Conservation (phyloP, 1,284 basidiomycete species). For the Jaminaea rosea region DNA sequence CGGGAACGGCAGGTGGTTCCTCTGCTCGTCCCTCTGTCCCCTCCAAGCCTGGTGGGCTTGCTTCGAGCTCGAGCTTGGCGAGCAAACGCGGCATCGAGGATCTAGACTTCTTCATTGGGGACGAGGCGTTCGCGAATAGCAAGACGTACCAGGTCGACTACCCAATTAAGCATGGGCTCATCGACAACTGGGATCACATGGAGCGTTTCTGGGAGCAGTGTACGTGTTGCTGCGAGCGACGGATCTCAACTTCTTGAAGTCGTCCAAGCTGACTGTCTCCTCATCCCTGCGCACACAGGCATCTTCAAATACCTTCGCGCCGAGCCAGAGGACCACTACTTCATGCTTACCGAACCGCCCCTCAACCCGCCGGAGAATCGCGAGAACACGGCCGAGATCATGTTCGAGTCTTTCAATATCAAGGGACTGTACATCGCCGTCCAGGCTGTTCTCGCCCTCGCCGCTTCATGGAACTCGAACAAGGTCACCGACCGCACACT, state of each 20-base stretch:
- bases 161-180: slow-evolving; percentile 94
- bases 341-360: slow-evolving; percentile 93
- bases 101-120: slow-evolving; percentile 98
- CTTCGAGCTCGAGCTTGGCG: slow-evolving; percentile 55
- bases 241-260: no score
- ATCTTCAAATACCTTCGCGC: slow-evolving; percentile 99
- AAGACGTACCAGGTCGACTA: slow-evolving; percentile 88
- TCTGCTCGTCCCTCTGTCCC: slow-evolving; percentile 54
- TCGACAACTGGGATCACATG: slow-evolving; percentile 99
- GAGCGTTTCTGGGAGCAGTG: slow-evolving; percentile 99
- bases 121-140: slow-evolving; percentile 88
- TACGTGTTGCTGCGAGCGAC: no score
- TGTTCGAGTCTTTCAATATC: slow-evolving; percentile 99
- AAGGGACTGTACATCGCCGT: slow-evolving; percentile 96
- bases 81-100: slow-evolving; percentile 97
- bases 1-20: slow-evolving; percentile 15
- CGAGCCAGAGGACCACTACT: slow-evolving; percentile 98
- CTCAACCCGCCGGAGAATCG: slow-evolving; percentile 97
- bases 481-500: slow-evolving; percentile 84
- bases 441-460: slow-evolving; percentile 96
- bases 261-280: no score
- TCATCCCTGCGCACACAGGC: no score
- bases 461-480: slow-evolving; percentile 92
- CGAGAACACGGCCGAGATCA: slow-evolving; percentile 98
- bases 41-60: slow-evolving; percentile 59